Evolutionary conservation across 306 rosid genomes (phyloP), one percentile per base, ranked within the genome.

Genomic region (Acacia acuminata): DNA sequence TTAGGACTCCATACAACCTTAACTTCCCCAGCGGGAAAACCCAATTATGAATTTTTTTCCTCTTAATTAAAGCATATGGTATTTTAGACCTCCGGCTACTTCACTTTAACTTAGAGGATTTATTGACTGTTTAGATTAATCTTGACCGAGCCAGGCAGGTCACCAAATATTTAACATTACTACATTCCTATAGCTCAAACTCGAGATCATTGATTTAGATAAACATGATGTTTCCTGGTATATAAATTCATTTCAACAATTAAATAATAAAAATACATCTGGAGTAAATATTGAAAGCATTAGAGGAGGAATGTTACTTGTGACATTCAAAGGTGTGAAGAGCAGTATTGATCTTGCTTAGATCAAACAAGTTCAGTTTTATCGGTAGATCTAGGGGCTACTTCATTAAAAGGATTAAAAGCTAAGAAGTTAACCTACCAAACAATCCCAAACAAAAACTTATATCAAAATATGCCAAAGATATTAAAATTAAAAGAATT

Each of bases 321-420:
- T 94, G 99, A 82, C 94, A 88, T 76, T 96, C 98, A 83, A 96
- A 96, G 69, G 92, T 91, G 90, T 96, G 99, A 32, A 96, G 94
- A 3, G 97, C 83, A 47, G 88, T 63, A 80, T 38, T 85, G 83
- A 96, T 94, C 88, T 94, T 94, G 65, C 99, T 92, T 68, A 96
- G 88, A 91, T 96, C 99, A 81, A 94, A 96, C 81, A 96, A 81
- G 88, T 92, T 96, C 47, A 96, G 98, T 92, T 90, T 96, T 96
- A 86, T 96, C 99, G 0, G 99, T 96, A 74, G 99, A 96, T 71
- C 99, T 98, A 45, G 99, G 94, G 66, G 98, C n/a, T 79, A 96
- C 97, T 84, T 96, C 99, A 44, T 94, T 96, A 73, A 92, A 94
- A 79, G 99, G 99, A 86, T 96, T 96, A 90, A 96, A 96, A 51